Evolutionary conservation across 2,329 filamentous ascomycete genomes (phyloP), one percentile per base, ranked within the genome.

Genomic region (Aspergillus brasiliensis): DNA sequence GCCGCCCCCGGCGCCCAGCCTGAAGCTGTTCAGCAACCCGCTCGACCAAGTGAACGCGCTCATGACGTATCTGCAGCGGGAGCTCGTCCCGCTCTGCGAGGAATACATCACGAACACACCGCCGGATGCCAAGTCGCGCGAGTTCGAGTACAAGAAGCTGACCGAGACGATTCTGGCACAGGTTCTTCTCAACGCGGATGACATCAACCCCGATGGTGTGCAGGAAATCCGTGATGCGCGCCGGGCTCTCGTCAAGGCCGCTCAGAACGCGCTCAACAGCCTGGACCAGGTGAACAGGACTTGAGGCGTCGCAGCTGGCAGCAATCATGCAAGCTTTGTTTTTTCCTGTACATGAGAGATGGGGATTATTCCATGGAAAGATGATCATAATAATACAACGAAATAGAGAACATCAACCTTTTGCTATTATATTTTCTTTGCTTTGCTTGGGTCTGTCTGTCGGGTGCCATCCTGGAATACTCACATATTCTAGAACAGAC

Each of bases 181-280:
- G 64, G 70, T 81, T 15, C 67, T 80, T 51, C 59, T 82, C 58
- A 80, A 80, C 83, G 75, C 96, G 5, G 89, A 93, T 68, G 86
- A 90, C 6, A 78, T 97, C 11, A 89, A 95, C 65, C 79, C 81
- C 3, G 91, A 96, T 67, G 87, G 90, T 73, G 74, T 82, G 5
- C 84, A 87, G 62, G 81, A 88, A 6, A 21, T 21, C 53, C 77
- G 81, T 8, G 72, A 81, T 46, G 85, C 88, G 64, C 73, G 73
- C 65, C 79, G 73, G 59, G 73, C 71, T 6, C 67, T 82, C 38
- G 75, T 81, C 44, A 75, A 71, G 55, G 77, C 80, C 60, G 74
- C 77, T 8, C 77, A 82, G 64, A 67, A 63, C 17, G 64, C 71
- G n/a, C 67, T 80, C 54, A 73, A 67, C 47, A 66, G 66, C 49